Evolutionary conservation across 106 monocot species (phyloP), one percentile per base, ranked within the genome.

Genomic region (Agapanthus africanus): DNA sequence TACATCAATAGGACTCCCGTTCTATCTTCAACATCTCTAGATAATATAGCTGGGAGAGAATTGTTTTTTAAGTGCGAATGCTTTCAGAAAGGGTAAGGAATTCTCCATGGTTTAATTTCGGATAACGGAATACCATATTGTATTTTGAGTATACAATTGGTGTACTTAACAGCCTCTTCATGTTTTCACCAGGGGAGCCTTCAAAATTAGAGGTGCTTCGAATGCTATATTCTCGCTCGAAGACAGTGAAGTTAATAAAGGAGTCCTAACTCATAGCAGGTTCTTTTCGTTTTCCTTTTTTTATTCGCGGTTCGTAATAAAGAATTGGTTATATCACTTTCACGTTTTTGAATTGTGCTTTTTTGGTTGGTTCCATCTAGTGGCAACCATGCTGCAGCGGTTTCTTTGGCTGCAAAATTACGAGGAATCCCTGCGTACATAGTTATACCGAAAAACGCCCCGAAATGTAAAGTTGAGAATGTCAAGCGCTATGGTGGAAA

Each of bases 211-310:
- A 68, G 95, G 91, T 44, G 95, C 95, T 78, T 85, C 88, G 21
- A 95, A 95, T 86, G 88, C 95, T 70, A 79, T 95, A 68, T 80
- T 95, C 68, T 86, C 91, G 0, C 88, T 91, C 37, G 63, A 76
- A 13, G 88, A 88, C 73, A 74, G 74, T 21, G 60, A 80, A 76
- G 95, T 86, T 47, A 71, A 78, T 40, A 95, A 86, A 76, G 95
- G 95, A 59, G 91, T 95, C 46, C 76, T 95, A 40, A 91, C 95
- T 59, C 95, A 95, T 52, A 91, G 95, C 91, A 95, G 95, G 91
- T 95, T 26, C 19, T 11, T n/a, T 42, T 42, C 7, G 7, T 42
- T 42, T 7, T 15, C 7, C 40, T 34, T 6, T 67, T 46, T 57
- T 54, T 18, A 50, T 73, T 39, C 22, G 51, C 33, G 36, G 50